Evolutionary conservation across 768 basidiomycete species (phyloP).

Genomic region (Leccinum longicurvipes): DNA sequence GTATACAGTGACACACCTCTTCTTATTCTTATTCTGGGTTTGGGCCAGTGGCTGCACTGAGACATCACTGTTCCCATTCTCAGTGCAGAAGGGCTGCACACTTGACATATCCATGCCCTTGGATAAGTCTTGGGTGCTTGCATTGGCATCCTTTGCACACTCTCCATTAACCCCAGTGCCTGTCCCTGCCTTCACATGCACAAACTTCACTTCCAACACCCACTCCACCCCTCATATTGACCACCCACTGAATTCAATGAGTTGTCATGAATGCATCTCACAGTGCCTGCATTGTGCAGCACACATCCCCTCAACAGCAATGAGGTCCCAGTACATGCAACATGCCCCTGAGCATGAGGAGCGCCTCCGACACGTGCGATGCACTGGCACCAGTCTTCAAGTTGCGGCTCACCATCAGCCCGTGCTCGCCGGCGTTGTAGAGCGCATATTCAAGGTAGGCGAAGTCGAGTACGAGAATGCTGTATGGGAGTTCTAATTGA

Average conservation of each 20-base stretch:
- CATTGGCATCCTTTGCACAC: neutral
- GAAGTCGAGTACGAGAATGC: slow-evolving; percentile 66
- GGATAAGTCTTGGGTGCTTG: too few species aligned
- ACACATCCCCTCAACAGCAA: slow-evolving; percentile 25
- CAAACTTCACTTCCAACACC: neutral
- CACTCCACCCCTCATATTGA: slow-evolving; percentile 46
- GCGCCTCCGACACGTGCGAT: slow-evolving; percentile 47
- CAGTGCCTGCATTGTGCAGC: slow-evolving; percentile 75
- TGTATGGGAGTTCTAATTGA: slow-evolving; percentile 65
- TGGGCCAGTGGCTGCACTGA: neutral
- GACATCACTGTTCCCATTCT: neutral
- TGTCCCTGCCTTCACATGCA: neutral
- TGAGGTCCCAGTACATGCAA: slow-evolving; percentile 52
- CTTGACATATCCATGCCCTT: neutral
- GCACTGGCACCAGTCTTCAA: too few species aligned
- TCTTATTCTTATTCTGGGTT: neutral
- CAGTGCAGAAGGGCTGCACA: slow-evolving; percentile 21
- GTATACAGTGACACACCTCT: neutral
- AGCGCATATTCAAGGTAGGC: slow-evolving; percentile 61
- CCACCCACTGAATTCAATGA: slow-evolving; percentile 69
- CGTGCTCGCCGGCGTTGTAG: slow-evolving; percentile 54
- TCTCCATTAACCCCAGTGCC: neutral
- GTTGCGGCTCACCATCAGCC: slow-evolving; percentile 60
- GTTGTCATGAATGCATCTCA: slow-evolving; percentile 66
- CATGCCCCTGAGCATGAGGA: slow-evolving; percentile 60